Percentiles rank a stretch among this genome's conserved stretches.
Evolutionary conservation across 257 asterid genomes (phyloP).

Genomic region (Solanum sejunctum): DNA sequence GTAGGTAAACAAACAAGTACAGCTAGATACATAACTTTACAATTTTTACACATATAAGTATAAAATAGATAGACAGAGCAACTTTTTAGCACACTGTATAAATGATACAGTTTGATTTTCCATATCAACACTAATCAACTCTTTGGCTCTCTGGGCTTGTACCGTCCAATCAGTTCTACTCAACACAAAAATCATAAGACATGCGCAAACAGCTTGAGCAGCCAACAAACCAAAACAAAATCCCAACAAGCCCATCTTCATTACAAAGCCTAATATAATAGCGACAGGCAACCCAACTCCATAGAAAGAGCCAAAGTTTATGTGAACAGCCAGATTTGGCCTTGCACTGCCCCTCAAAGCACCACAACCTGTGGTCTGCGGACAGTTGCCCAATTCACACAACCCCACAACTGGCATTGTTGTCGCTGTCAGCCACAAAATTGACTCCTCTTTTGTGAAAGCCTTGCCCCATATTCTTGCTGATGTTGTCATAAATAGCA

Average conservation of each 20-base stretch:
- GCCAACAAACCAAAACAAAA: slow-evolving; percentile 42
- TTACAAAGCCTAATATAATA: slow-evolving; percentile 24
- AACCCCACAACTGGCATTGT: slow-evolving; percentile 54
- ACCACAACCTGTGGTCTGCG: slow-evolving; percentile 68
- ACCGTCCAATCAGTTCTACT: slow-evolving; percentile 37
- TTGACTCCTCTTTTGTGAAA: slow-evolving; percentile 30
- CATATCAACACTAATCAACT: slow-evolving; percentile 20
- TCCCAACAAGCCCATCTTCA: slow-evolving; percentile 41
- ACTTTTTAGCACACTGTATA: neutral
- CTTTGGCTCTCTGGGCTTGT: slow-evolving; percentile 30
- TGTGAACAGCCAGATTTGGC: slow-evolving; percentile 32
- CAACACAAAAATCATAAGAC: slow-evolving; percentile 23
- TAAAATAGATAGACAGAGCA: neutral
- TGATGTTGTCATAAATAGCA: slow-evolving; percentile 15
- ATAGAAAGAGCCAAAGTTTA: slow-evolving; percentile 54
- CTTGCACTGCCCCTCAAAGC: slow-evolving; percentile 58
- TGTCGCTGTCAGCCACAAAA: slow-evolving; percentile 23
- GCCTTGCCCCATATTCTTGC: slow-evolving; percentile 27
- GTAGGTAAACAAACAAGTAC: neutral
- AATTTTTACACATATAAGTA: neutral
- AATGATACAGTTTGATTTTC: neutral
- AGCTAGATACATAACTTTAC: neutral
- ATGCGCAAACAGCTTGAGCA: slow-evolving; percentile 42
- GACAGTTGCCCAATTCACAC: slow-evolving; percentile 69
- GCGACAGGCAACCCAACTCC: slow-evolving; percentile 57